These are phyloP conservation scores for Blastocystis sp. DNA, from an alignment of 352 stramenopile genomes.

Conservation along the genomic window DNA sequence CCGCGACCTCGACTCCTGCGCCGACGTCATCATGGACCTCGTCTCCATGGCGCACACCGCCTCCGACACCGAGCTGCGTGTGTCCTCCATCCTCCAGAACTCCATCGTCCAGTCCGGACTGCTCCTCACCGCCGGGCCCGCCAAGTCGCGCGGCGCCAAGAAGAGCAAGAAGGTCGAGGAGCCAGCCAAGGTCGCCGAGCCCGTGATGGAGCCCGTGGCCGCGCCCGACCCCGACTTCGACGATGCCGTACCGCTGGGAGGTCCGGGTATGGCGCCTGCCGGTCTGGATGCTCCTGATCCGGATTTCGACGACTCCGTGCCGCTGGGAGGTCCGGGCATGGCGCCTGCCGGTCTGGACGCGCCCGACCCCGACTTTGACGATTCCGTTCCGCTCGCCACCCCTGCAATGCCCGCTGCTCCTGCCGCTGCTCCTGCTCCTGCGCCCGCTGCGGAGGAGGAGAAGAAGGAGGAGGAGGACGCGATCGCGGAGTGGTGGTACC, in stretches of 20 bases:
- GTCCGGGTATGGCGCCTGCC: constrained; percentile 17
- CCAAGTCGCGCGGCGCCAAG: constrained; percentile 5
- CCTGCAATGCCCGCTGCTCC: background rate
- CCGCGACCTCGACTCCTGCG: constrained; percentile 21
- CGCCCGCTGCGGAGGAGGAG: background rate
- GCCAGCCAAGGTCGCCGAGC: background rate
- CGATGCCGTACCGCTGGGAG: constrained; percentile 37
- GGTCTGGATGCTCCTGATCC: constrained; percentile 45
- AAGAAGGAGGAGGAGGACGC: constrained; percentile 60
- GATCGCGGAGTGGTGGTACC: constrained; percentile 53
- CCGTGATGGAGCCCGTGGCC: background rate
- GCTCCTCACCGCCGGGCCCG: constrained; percentile 57
- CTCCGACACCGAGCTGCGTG: constrained; percentile 43
- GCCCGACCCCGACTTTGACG: constrained; percentile 21
- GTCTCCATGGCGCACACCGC: constrained; percentile 70
- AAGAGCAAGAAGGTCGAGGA: constrained; percentile 27
- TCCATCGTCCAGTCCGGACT: constrained; percentile 62
- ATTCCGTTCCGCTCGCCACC: background rate
- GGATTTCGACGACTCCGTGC: constrained; percentile 16
- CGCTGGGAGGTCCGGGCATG: constrained; percentile 38
- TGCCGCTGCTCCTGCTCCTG: background rate
- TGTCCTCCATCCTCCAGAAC: constrained; percentile 67
- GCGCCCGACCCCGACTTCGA: constrained; percentile 59
- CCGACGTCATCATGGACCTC: constrained; percentile 70
- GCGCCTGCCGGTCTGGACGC: constrained; percentile 27